These are phyloP conservation scores for Rutstroemia sp. DNA, from an alignment of 2,329 filamentous ascomycete species.

Conservation along the genomic window DNA sequence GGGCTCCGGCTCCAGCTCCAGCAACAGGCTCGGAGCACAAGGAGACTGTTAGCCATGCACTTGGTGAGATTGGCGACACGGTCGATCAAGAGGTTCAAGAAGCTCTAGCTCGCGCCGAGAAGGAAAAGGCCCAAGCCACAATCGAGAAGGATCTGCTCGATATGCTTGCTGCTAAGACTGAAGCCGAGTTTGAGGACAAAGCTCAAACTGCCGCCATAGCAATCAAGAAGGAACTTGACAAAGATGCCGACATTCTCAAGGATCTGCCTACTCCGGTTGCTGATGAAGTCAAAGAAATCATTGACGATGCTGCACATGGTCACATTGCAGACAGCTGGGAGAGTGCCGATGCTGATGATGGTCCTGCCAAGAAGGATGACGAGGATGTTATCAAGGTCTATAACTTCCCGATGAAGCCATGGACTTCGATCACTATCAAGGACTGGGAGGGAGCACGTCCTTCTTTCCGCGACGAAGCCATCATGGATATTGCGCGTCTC, in stretches of 20 bases:
- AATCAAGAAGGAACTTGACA: constrained; percentile 47
- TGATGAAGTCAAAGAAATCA: constrained; percentile 49
- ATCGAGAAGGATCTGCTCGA: constrained; percentile 43
- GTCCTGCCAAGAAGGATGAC: constrained; percentile 59
- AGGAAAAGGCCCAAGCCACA: constrained; percentile 40
- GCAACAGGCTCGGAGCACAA: constrained; percentile 28
- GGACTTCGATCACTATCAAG: constrained; percentile 78
- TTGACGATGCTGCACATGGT: constrained; percentile 45
- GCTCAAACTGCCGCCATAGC: constrained; percentile 39
- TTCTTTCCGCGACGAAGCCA: constrained; percentile 66
- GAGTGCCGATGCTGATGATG: constrained; percentile 63
- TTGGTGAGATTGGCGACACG: constrained; percentile 1
- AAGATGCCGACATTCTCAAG: constrained; percentile 49
- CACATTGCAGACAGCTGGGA: constrained; percentile 83
- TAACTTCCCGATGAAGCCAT: constrained; percentile 95
- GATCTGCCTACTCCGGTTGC: constrained; percentile 45
- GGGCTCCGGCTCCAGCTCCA: constrained; percentile 13
- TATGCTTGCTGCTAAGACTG: constrained; percentile 43
- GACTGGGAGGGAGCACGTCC: constrained; percentile 48
- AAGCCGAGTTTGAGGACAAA: constrained; percentile 46
- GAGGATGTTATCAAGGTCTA: constrained; percentile 68
- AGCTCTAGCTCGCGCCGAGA: constrained; percentile 46
- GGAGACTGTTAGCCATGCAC: constrained; percentile 65
- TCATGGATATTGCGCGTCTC: constrained; percentile 87
- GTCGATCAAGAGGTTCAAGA: constrained; percentile 8